Evolutionary conservation across 768 basidiomycete genomes (phyloP).

Genomic region (Boletellus ananas): DNA sequence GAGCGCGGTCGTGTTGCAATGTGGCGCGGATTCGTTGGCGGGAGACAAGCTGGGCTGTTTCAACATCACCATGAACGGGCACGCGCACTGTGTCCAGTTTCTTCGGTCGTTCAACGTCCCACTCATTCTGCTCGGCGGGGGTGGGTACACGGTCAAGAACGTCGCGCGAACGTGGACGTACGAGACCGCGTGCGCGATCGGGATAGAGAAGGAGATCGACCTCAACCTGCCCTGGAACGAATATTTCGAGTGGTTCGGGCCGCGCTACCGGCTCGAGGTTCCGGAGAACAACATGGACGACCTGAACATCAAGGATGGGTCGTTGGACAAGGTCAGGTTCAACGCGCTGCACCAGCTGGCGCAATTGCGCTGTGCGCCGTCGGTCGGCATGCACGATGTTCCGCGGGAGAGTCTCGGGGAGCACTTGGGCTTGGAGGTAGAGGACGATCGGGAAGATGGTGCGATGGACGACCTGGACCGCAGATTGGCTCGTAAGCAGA

Average conservation of each 20-base stretch:
- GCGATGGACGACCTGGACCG: conserved; percentile 62
- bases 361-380: conserved; percentile 70
- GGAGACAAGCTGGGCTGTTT: conserved; percentile 96
- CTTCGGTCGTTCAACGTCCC: conserved; percentile 80
- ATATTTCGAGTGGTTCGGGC: conserved; percentile 98
- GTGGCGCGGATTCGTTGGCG: conserved; percentile 92
- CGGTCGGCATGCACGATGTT: conserved; percentile 81
- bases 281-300: conserved; percentile 93
- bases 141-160: conserved; percentile 97
- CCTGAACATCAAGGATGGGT: conserved; percentile 75
- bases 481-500: conserved; percentile 64
- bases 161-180: conserved; percentile 94
- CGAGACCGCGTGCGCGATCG: conserved; percentile 95
- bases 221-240: conserved; percentile 79
- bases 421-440: conserved; percentile 55
- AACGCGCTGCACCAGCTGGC: conserved; percentile 52
- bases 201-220: conserved; percentile 74
- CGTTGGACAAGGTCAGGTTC: conserved; percentile 77
- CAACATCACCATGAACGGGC: conserved; percentile 94
- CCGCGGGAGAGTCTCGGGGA: conserved; percentile 64
- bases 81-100: conserved; percentile 87
- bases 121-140: conserved; percentile 88
- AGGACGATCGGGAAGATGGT: conserved; percentile 37
- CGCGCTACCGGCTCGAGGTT: conserved; percentile 90
- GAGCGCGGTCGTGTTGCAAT: conserved; percentile 86